Conservation (phyloP, 176 grass and related monocot genomes). For the Phyllostachys edulis region DNA sequence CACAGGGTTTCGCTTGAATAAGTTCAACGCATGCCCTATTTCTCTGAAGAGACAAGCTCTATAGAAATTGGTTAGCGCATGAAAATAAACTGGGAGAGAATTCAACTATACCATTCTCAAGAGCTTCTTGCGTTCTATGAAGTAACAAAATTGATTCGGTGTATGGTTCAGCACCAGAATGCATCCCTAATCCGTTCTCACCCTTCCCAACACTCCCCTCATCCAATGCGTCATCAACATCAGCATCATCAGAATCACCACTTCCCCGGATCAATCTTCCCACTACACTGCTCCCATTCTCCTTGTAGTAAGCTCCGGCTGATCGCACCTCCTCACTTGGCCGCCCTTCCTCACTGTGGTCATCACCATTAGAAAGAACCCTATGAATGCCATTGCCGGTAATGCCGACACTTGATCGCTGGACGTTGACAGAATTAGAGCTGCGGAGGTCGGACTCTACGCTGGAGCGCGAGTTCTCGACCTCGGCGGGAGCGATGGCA, state of each 20-base stretch:
- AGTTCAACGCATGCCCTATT: not conserved
- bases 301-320: slow-evolving; percentile 8
- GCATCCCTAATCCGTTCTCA: slow-evolving; percentile 6
- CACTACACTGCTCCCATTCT: slow-evolving; percentile 28
- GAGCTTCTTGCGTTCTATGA: slow-evolving; percentile 54
- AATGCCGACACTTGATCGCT: not conserved
- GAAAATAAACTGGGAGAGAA: not conserved
- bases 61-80: not conserved
- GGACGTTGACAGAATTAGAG: slow-evolving; percentile 2
- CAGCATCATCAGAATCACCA: slow-evolving; percentile 30
- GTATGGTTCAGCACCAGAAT: slow-evolving; percentile 34
- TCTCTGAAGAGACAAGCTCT: not conserved
- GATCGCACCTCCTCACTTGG: slow-evolving; percentile 47
- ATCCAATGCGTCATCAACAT: not conserved
- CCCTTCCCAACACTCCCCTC: slow-evolving; percentile 30
- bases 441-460: slow-evolving; percentile 41
- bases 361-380: slow-evolving; percentile 21
- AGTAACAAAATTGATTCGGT: slow-evolving; percentile 46
- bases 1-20: not conserved
- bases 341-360: slow-evolving; percentile 42
- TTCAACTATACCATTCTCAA: slow-evolving; percentile 62
- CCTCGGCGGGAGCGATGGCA: not conserved
- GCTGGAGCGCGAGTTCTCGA: slow-evolving; percentile 46
- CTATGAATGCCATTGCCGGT: slow-evolving; percentile 40
- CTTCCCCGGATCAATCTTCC: slow-evolving; percentile 18